Evolutionary conservation across 2,329 filamentous ascomycete genomes (phyloP).

Genomic region (Sporothrix sp.): DNA sequence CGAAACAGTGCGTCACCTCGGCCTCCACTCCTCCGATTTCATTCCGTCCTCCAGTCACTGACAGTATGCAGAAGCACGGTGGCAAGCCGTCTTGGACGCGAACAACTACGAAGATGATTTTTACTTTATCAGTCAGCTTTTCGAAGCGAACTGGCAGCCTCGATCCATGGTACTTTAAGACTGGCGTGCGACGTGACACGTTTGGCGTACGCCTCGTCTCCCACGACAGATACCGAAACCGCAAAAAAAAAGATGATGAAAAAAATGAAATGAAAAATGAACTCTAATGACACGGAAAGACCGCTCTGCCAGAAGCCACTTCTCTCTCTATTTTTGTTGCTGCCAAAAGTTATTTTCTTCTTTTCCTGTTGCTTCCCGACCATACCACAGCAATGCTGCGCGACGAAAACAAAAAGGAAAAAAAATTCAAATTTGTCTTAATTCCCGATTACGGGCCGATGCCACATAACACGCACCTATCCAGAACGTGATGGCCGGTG

Average conservation of each 20-base stretch:
- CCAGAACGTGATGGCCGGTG: conserved; percentile 14
- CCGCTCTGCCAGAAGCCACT: no score
- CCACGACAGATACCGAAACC: no score
- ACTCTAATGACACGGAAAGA: no score
- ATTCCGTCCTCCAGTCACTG: no score
- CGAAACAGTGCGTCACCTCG: conserved; percentile 41
- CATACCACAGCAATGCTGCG: not conserved
- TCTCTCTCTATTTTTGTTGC: no score
- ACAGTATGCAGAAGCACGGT: conserved; percentile 30
- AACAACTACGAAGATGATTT: conserved; percentile 45
- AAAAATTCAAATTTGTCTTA: not conserved
- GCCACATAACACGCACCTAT: conserved; percentile 12
- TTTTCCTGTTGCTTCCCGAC: no score
- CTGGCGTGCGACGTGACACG: no score
- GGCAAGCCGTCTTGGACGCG: conserved; percentile 36
- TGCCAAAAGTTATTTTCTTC: no score
- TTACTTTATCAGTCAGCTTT: conserved; percentile 52
- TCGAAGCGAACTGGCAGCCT: conserved; percentile 45
- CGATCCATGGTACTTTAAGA: conserved; percentile 24
- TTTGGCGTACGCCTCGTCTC: no score
- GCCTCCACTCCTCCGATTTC: no score
- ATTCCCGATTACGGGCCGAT: not conserved
- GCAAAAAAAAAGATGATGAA: no score
- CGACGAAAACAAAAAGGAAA: not conserved
- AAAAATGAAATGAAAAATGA: no score